These are phyloP conservation scores for Lecanosticta acicola DNA, from an alignment of 2,329 filamentous ascomycete genomes.

Conservation along the genomic window DNA sequence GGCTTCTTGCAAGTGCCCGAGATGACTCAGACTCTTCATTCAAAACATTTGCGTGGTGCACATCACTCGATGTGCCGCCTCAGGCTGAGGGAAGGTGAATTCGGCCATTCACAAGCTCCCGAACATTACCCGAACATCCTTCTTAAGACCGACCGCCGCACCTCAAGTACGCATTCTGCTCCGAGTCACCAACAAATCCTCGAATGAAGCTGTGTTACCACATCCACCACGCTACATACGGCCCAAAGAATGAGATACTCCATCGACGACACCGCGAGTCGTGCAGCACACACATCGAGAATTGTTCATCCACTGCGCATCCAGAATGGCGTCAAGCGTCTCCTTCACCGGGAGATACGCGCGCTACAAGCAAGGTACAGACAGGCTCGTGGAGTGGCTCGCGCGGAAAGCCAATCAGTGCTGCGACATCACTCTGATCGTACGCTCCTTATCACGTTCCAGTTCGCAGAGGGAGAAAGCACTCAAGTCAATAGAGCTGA, in stretches of 20 bases:
- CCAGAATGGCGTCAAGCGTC: neutral
- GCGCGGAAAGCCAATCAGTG: neutral
- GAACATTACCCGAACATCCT: no score
- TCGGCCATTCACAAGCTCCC: no score
- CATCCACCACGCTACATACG: no score
- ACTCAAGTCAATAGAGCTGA: neutral
- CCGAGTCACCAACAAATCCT: neutral
- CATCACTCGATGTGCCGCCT: no score
- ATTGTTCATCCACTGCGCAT: no score
- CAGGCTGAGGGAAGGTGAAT: no score
- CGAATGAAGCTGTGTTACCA: neutral
- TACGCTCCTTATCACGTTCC: neutral
- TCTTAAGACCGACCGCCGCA: no score
- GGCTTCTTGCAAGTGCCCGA: no score
- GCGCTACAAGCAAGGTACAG: constrained; percentile 1
- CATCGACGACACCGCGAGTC: neutral
- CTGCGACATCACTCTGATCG: neutral
- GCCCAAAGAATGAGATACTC: neutral
- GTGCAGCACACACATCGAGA: neutral
- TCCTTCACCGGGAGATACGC: neutral
- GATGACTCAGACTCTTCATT: no score
- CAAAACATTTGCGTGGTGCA: no score
- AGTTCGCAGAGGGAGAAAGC: neutral
- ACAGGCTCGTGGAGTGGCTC: neutral
- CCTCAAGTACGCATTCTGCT: no score